Conservation (phyloP, 2,329 filamentous ascomycete species). For the Colletotrichum australisinense region DNA sequence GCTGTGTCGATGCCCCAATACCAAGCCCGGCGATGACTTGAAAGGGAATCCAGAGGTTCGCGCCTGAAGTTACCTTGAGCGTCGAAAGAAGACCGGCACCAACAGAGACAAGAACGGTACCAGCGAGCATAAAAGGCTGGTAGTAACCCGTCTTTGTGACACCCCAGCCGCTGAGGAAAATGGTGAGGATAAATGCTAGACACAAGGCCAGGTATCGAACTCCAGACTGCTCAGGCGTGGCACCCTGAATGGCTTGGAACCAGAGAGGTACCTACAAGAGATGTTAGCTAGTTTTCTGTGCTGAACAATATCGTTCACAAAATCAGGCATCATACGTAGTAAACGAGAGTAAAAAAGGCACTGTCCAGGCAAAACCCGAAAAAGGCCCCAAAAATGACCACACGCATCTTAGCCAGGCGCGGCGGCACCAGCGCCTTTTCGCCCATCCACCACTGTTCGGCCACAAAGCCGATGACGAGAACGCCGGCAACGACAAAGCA, state of each 20-base stretch:
- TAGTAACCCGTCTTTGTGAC: conserved; percentile 49
- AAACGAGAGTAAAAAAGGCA: conserved; percentile 22
- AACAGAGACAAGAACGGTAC: conserved; percentile 41
- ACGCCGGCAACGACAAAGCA: conserved; percentile 41
- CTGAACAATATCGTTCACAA: accelerated
- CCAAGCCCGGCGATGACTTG: conserved; percentile 26
- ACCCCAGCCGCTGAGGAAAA: conserved; percentile 36
- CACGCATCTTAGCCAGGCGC: conserved; percentile 47
- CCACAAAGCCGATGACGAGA: conserved; percentile 43
- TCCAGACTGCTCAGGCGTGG: conserved; percentile 45
- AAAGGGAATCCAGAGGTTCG: conserved; percentile 47
- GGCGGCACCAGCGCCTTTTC: conserved; percentile 51
- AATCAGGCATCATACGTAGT: conserved; percentile 3
- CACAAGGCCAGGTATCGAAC: conserved; percentile 45
- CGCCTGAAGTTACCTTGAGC: conserved; percentile 37
- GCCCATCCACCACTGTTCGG: conserved; percentile 46
- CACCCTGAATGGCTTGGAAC: conserved; percentile 49
- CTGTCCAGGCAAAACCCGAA: conserved; percentile 41
- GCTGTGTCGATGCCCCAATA: conserved; percentile 18
- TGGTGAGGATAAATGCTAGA: conserved; percentile 41
- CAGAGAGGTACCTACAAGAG: conserved; percentile 43
- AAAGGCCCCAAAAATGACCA: conserved; percentile 38
- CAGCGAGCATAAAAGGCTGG: conserved; percentile 46
- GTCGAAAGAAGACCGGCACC: conserved; percentile 36
- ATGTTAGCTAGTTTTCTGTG: not conserved